Conservation (phyloP, 2,329 filamentous ascomycete genomes). For the Colletotrichum trifolii region DNA sequence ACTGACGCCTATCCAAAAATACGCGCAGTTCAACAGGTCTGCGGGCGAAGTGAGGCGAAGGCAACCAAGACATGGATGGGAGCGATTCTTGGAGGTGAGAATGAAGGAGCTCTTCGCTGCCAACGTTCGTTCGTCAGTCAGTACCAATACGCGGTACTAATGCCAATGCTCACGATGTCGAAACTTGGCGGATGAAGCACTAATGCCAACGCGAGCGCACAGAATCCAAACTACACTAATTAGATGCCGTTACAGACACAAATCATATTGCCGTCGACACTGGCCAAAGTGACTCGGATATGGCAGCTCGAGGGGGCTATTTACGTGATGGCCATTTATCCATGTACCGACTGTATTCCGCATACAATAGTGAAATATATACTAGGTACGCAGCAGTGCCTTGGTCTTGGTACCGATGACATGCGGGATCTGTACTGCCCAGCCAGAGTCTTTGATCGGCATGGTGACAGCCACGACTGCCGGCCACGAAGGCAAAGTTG, state of each 20-base stretch:
- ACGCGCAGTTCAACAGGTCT: background rate
- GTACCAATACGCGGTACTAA: conserved; percentile 11
- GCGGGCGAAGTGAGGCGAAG: background rate
- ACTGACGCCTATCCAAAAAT: conserved; percentile 24
- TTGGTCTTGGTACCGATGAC: too few relatives aligned
- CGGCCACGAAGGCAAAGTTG: conserved; percentile 4
- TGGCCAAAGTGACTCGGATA: background rate
- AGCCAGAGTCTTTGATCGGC: conserved; percentile 1
- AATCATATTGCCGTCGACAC: background rate
- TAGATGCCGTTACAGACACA: conserved; percentile 22
- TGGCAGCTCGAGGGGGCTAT: conserved; percentile 1
- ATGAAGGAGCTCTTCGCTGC: background rate
- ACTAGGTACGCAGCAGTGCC: too few relatives aligned
- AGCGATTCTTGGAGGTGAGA: background rate
- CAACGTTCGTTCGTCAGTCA: conserved; percentile 12
- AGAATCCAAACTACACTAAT: background rate
- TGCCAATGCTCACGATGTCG: conserved; percentile 6
- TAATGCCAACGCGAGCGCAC: conserved; percentile 22
- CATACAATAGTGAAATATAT: too few relatives aligned
- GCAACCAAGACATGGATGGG: conserved; percentile 14
- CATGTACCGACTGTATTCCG: too few relatives aligned
- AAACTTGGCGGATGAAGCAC: background rate
- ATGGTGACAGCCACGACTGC: background rate
- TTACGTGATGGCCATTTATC: too few relatives aligned
- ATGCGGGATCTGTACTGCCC: too few relatives aligned